Conservation (phyloP, 148 eudicot genomes). For the Pharnaceum exiguum region DNA sequence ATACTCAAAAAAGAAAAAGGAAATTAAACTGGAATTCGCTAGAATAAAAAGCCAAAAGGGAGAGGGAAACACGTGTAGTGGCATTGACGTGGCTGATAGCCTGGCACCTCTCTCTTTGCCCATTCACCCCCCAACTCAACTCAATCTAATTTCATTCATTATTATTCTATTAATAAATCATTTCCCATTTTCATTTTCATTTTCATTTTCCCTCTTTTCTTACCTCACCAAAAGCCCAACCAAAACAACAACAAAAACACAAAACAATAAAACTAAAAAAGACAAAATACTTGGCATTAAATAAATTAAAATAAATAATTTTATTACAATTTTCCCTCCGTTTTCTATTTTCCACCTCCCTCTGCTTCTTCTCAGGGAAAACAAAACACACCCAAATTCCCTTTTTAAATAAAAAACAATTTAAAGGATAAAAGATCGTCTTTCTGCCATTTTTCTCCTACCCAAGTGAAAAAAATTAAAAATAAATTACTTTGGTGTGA, state of each 20-base stretch:
- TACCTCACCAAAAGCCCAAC: neutral
- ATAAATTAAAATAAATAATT: neutral
- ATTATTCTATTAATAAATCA: too few relatives aligned
- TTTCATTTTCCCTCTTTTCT: conserved; percentile 10
- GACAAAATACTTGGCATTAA: too few relatives aligned
- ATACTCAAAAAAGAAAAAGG: neutral
- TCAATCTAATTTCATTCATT: neutral
- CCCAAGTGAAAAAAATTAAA: neutral
- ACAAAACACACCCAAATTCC: neutral
- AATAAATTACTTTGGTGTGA: neutral
- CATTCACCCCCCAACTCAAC: neutral
- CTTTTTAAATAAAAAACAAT: neutral
- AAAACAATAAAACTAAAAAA: neutral
- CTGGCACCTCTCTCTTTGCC: conserved; percentile 16
- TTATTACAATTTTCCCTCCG: conserved; percentile 19
- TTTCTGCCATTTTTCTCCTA: conserved; percentile 3
- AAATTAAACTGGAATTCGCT: conserved; percentile 8
- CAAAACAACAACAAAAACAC: neutral
- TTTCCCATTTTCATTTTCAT: neutral
- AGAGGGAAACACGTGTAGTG: conserved; percentile 16
- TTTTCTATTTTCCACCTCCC: conserved; percentile 7
- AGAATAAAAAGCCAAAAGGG: conserved; percentile 5
- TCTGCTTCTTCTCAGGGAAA: neutral
- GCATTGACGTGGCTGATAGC: conserved; percentile 27
- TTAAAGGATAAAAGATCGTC: conserved; percentile 1